Conservation (phyloP, 495 filamentous ascomycete species). For the Hypoxylon perforatum region DNA sequence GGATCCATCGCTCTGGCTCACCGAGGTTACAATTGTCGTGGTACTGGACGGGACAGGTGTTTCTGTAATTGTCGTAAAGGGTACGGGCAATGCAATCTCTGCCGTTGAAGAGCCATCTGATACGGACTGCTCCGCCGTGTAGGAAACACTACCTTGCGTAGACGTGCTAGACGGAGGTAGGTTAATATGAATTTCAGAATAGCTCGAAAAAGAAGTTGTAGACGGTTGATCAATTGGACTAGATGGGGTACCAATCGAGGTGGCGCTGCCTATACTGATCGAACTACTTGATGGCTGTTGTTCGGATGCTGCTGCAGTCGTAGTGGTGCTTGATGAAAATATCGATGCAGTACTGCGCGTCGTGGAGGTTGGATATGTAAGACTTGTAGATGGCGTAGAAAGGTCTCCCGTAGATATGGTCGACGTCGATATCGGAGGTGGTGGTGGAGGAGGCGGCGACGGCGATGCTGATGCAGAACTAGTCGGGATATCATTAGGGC, state of each 20-base stretch:
- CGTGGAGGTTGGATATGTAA: slow-evolving; percentile 13
- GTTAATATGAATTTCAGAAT: not conserved
- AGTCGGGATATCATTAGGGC: not conserved
- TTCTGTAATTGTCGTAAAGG: slow-evolving; percentile 20
- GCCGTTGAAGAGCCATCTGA: not conserved
- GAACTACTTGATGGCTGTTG: slow-evolving; percentile 2
- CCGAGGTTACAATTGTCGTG: slow-evolving; percentile 27
- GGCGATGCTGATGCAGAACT: not conserved
- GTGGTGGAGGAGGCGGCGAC: not conserved
- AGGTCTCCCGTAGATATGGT: not conserved
- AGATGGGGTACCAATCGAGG: not conserved
- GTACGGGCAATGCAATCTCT: not conserved
- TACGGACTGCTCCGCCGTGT: not conserved
- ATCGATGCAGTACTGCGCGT: not conserved
- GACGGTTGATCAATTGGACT: not conserved
- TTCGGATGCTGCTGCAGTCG: not conserved
- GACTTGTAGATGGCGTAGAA: slow-evolving; percentile 2
- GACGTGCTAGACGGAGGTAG: not conserved
- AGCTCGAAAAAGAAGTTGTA: not conserved
- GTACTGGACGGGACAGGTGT: slow-evolving; percentile 11
- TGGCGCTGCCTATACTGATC: not conserved
- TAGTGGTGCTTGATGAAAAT: not conserved
- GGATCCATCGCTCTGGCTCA: not conserved
- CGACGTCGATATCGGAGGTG: not conserved
- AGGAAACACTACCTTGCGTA: not conserved